Evolutionary conservation across 1,284 basidiomycete species (phyloP).

Genomic region (Sutorius eximius): DNA sequence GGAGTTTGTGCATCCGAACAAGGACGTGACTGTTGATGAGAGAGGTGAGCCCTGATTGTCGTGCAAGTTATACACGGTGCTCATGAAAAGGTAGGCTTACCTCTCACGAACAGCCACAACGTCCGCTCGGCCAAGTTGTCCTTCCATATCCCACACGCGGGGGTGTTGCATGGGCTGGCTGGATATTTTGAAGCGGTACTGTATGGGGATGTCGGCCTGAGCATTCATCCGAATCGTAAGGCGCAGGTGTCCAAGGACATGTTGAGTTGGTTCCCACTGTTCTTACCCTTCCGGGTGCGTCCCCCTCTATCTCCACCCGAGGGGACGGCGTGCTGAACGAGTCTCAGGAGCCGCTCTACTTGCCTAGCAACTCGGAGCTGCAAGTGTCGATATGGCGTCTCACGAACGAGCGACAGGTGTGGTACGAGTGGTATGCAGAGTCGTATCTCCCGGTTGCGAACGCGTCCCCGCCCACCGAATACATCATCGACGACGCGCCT

Average conservation of each 20-base stretch:
- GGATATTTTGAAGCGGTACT: constrained; percentile 97
- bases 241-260: constrained; percentile 87
- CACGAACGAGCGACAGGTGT: constrained; percentile 85
- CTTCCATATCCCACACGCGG: constrained; percentile 94
- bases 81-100: constrained; percentile 55
- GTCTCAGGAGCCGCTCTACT: constrained; percentile 83
- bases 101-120: constrained; percentile 88
- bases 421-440: constrained; percentile 99
- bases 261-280: constrained; percentile 99
- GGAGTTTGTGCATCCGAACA: constrained; percentile 93
- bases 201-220: constrained; percentile 86
- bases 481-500: constrained; percentile 8
- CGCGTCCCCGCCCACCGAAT: constrained; percentile 20
- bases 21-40: constrained; percentile 72
- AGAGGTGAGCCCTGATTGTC: constrained; percentile 49
- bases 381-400: constrained; percentile 95
- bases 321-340: background rate
- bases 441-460: constrained; percentile 73
- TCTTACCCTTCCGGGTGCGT: constrained; percentile 86
- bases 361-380: constrained; percentile 89
- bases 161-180: constrained; percentile 93
- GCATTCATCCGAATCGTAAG: constrained; percentile 90
- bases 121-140: constrained; percentile 75
- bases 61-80: constrained; percentile 1
- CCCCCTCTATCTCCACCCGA: background rate